These are phyloP conservation scores for Nelumbo lutea DNA, from an alignment of 164 flowering plant species.

Conservation along the genomic window DNA sequence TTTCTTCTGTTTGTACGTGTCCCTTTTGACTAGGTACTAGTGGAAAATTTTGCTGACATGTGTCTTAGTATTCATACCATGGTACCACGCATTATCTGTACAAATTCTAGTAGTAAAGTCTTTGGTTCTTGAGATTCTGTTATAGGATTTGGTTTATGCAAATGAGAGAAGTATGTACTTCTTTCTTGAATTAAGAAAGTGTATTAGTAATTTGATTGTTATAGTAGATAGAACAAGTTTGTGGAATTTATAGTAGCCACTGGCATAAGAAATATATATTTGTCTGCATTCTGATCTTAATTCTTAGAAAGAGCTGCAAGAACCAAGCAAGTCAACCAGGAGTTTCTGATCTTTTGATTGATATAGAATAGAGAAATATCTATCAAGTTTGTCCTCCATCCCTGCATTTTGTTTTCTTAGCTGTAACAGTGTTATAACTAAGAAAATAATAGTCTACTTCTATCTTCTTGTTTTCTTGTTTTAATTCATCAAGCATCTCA, in stretches of 20 bases:
- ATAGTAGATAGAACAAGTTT: not conserved
- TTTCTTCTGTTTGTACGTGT: no score
- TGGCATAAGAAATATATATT: not conserved
- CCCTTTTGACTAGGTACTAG: no score
- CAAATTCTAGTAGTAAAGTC: no score
- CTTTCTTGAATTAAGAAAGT: no score
- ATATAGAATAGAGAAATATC: not conserved
- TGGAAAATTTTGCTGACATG: no score
- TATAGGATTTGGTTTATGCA: no score
- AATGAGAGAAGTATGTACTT: no score
- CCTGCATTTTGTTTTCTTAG: not conserved
- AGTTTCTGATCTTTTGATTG: not conserved
- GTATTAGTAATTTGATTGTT: no score
- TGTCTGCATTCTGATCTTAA: not conserved
- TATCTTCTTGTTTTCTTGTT: no score
- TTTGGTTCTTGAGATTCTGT: no score
- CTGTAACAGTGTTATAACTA: not conserved
- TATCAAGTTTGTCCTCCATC: not conserved
- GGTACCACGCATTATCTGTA: no score
- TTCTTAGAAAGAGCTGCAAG: not conserved
- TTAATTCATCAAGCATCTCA: not conserved
- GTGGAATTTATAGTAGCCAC: not conserved
- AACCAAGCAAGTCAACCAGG: not conserved
- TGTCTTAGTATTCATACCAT: no score
- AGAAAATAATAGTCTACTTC: not conserved